A percentile compares a stretch with the other conserved stretches of the same genome.
These are phyloP conservation scores for Suhomyces canberraensis DNA, from an alignment of 805 yeast genomes.

Conservation along the genomic window DNA sequence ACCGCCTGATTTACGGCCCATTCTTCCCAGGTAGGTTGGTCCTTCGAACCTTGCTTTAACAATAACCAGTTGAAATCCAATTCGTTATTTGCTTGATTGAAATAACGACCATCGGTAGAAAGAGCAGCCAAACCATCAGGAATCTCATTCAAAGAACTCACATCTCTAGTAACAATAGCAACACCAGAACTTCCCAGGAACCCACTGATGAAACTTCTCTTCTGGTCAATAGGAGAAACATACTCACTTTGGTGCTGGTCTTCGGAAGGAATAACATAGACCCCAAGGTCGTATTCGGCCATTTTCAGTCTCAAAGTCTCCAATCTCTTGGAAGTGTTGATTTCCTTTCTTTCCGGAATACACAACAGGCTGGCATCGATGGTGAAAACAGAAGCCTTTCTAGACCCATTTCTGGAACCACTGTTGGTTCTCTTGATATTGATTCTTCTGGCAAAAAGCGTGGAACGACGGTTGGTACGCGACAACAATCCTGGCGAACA, in stretches of 20 bases:
- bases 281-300: constrained; percentile 45
- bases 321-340: constrained; percentile 47
- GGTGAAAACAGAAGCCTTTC: constrained; percentile 41
- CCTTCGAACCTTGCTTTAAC: constrained; percentile 49
- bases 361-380: constrained; percentile 42
- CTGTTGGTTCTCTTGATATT: constrained; percentile 24
- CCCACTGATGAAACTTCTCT: constrained; percentile 55
- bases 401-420: constrained; percentile 25
- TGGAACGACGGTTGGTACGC: constrained; percentile 59
- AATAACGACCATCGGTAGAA: constrained; percentile 61
- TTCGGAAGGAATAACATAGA: constrained; percentile 59
- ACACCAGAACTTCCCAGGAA: constrained; percentile 62
- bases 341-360: constrained; percentile 41
- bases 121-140: constrained; percentile 57
- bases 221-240: constrained; percentile 51
- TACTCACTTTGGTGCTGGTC: constrained; percentile 67
- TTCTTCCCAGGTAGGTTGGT: constrained; percentile 55
- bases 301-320: constrained; percentile 31
- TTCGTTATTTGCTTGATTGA: constrained; percentile 55
- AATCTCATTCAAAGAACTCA: constrained; percentile 45
- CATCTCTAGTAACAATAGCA: constrained; percentile 54
- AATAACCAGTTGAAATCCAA: constrained; percentile 59
- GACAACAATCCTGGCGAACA: constrained; percentile 81
- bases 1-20: constrained; percentile 53
- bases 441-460: constrained; percentile 41